phyloP scores from a whole-genome alignment of 2,329 filamentous ascomycete species.

The Aureobasidium sp. region DNA sequence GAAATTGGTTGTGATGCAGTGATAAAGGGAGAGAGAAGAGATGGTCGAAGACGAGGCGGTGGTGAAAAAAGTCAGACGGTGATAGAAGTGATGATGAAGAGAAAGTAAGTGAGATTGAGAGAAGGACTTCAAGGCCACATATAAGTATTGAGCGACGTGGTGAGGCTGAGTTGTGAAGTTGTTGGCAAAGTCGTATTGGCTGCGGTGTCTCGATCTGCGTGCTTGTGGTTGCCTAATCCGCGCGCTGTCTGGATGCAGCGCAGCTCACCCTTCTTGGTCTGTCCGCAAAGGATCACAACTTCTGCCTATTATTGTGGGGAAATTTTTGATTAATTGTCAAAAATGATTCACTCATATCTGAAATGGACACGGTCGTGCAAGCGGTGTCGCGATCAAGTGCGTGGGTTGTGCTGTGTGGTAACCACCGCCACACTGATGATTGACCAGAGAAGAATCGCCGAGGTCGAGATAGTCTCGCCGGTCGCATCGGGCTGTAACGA shows the following conservation, averaged over 20 bases:
- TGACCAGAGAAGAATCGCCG: neutral
- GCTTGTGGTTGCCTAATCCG: slow-evolving; percentile 3
- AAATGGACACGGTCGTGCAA: neutral
- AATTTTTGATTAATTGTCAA: neutral
- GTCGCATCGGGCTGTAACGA: neutral
- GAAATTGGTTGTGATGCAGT: neutral
- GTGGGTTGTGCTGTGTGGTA: neutral
- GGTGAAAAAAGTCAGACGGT: neutral
- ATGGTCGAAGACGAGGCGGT: no score
- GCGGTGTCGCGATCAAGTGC: neutral
- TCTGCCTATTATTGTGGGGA: neutral
- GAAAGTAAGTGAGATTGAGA: neutral
- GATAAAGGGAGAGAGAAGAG: neutral
- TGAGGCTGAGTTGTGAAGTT: neutral
- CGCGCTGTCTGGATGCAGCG: slow-evolving; percentile 6
- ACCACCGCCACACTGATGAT: neutral
- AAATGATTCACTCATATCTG: neutral
- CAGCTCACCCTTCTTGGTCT: neutral
- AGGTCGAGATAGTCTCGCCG: neutral
- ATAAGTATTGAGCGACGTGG: neutral
- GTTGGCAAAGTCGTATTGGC: neutral
- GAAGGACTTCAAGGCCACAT: neutral
- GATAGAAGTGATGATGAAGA: neutral
- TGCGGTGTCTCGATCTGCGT: slow-evolving; percentile 6
- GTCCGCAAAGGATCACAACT: neutral